A percentile compares a stretch with the other conserved stretches of the same genome.
These are phyloP conservation scores for Camelina hispida DNA, from an alignment of 345 rosid species.

Conservation along the genomic window DNA sequence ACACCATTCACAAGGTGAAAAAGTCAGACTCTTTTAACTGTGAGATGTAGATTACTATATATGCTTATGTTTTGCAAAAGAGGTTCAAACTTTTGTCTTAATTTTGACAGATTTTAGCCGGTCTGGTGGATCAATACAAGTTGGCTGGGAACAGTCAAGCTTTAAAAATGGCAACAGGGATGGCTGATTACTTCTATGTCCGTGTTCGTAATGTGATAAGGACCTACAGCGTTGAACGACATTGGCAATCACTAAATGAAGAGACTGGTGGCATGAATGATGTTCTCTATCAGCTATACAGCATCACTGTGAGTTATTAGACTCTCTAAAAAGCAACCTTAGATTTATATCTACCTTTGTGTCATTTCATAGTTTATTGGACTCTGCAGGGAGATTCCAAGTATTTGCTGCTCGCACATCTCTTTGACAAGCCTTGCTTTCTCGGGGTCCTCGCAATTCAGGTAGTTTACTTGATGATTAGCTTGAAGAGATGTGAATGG, in stretches of 20 bases:
- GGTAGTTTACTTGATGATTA: constrained; percentile 35
- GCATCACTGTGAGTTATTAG: constrained; percentile 57
- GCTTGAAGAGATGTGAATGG: constrained; percentile 16
- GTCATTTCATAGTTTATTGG: constrained; percentile 22
- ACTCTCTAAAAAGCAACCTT: background rate
- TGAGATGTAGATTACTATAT: constrained; percentile 1
- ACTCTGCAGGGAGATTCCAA: constrained; percentile 74
- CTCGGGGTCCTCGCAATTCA: constrained; percentile 80
- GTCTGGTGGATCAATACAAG: constrained; percentile 82
- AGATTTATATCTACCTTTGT: constrained; percentile 8
- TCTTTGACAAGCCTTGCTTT: constrained; percentile 97
- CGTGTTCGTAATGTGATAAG: constrained; percentile 83
- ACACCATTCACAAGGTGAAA: constrained; percentile 90
- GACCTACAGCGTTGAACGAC: constrained; percentile 63
- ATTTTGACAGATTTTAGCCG: constrained; percentile 76
- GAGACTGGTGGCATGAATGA: constrained; percentile 99
- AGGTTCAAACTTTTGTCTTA: constrained; percentile 26
- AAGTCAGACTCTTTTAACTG: background rate
- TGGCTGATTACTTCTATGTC: constrained; percentile 82
- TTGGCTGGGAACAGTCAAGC: constrained; percentile 69
- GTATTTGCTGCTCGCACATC: constrained; percentile 86
- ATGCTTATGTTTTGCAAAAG: background rate
- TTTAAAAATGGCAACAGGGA: constrained; percentile 73
- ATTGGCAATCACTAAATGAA: constrained; percentile 81
- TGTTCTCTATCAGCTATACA: constrained; percentile 75